Conservation (phyloP, 495 filamentous ascomycete species). For the Penicillium canariense region DNA sequence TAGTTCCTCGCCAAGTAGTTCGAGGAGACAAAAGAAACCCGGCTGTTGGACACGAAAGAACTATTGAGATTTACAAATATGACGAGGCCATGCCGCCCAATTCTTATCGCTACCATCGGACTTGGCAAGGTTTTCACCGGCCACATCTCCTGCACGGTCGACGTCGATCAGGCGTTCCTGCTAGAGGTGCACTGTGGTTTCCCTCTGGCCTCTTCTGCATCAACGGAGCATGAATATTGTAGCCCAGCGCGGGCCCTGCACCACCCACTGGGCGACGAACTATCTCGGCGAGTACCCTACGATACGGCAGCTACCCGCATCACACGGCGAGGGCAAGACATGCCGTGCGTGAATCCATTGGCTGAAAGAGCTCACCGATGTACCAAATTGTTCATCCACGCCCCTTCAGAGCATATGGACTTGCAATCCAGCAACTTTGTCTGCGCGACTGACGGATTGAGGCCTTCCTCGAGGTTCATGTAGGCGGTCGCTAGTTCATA, state of each 20-base stretch:
- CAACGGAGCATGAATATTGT: too few species aligned
- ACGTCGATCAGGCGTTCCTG: constrained; percentile 51
- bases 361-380: background rate
- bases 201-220: too few species aligned
- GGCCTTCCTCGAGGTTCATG: constrained; percentile 61
- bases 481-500: constrained; percentile 67
- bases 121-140: constrained; percentile 39
- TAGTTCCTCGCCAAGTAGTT: constrained; percentile 32
- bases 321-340: constrained; percentile 2
- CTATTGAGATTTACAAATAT: constrained; percentile 11
- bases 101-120: constrained; percentile 23
- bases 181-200: too few species aligned
- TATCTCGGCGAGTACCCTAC: constrained; percentile 66
- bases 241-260: constrained; percentile 69
- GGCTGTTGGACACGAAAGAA: constrained; percentile 29
- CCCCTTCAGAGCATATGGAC: constrained; percentile 63
- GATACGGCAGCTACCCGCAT: constrained; percentile 44
- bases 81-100: constrained; percentile 11
- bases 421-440: constrained; percentile 81
- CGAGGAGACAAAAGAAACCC: constrained; percentile 35
- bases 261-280: constrained; percentile 62
- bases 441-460: constrained; percentile 69
- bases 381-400: constrained; percentile 67
- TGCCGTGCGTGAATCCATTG: background rate
- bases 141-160: constrained; percentile 50